Conservation (phyloP, 192 early-diverging fungal species). For the Chytriomyces sp. region DNA sequence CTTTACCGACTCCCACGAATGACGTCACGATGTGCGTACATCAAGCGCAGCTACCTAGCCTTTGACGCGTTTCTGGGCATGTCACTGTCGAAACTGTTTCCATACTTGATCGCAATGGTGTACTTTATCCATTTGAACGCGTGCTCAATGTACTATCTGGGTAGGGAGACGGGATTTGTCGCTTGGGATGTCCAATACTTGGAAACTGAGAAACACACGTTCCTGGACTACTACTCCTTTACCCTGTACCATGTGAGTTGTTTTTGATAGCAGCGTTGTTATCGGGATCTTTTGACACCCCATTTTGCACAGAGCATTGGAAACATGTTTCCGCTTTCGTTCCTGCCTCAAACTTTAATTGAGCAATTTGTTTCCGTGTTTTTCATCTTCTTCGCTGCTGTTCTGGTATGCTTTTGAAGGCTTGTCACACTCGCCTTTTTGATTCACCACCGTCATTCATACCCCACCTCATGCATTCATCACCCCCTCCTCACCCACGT, state of each 20-base stretch:
- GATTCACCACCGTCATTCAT: background rate
- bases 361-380: slow-evolving; percentile 42
- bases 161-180: slow-evolving; percentile 5
- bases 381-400: slow-evolving; percentile 38
- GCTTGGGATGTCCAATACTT: background rate
- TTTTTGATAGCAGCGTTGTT: too few relatives aligned
- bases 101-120: slow-evolving; percentile 5
- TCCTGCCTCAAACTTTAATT: slow-evolving; percentile 28
- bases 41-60: background rate
- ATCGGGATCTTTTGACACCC: too few relatives aligned
- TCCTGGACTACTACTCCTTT: too few relatives aligned
- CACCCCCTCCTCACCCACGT: too few relatives aligned
- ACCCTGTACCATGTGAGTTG: too few relatives aligned
- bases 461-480: too few relatives aligned
- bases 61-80: slow-evolving; percentile 8
- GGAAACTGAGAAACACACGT: too few relatives aligned
- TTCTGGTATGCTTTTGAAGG: slow-evolving; percentile 10
- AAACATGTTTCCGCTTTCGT: slow-evolving; percentile 41
- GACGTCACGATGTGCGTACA: slow-evolving; percentile 10
- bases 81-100: slow-evolving; percentile 16
- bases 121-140: slow-evolving; percentile 23
- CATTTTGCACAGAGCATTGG: slow-evolving; percentile 22
- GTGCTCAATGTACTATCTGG: slow-evolving; percentile 6
- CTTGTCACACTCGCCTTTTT: background rate
- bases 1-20: slow-evolving; percentile 2